Conservation (phyloP, 2,329 filamentous ascomycete species). For the Fusarium sp. region DNA sequence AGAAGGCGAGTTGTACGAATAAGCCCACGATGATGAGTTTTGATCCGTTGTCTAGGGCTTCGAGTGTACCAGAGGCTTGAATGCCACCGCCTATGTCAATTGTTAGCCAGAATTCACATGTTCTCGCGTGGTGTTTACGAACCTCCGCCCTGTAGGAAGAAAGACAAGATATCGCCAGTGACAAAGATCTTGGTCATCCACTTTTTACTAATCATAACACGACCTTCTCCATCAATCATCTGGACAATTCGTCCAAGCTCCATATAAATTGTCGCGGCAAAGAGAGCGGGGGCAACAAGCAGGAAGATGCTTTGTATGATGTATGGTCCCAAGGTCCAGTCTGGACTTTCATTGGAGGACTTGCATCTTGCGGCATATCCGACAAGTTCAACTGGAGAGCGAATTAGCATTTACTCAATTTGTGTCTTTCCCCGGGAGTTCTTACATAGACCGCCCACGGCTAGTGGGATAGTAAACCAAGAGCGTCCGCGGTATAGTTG, state of each 20-base stretch:
- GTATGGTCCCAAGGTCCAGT: conserved; percentile 4
- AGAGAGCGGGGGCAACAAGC: neutral
- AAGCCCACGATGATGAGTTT: conserved; percentile 64
- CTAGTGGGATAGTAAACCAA: conserved; percentile 7
- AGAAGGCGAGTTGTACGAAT: conserved; percentile 64
- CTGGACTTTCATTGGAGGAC: neutral
- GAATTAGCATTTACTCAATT: neutral
- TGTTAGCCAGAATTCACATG: too few relatives aligned
- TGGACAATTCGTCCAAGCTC: conserved; percentile 2
- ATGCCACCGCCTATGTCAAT: conserved; percentile 6
- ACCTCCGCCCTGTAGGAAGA: conserved; percentile 30
- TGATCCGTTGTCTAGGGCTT: conserved; percentile 49
- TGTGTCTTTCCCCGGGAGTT: neutral
- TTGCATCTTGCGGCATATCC: conserved; percentile 14
- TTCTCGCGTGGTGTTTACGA: neutral
- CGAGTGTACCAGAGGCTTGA: conserved; percentile 47
- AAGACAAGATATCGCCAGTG: conserved; percentile 27
- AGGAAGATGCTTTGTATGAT: conserved; percentile 16
- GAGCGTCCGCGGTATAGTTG: neutral
- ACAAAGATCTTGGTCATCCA: conserved; percentile 41
- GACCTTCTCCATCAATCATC: conserved; percentile 6
- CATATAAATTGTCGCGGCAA: conserved; percentile 8
- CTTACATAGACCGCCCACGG: neutral
- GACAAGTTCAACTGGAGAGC: neutral
- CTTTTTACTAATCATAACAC: conserved; percentile 1